Evolutionary conservation across 495 filamentous ascomycete species (phyloP).

Genomic region (Pyronema omphalodes): DNA sequence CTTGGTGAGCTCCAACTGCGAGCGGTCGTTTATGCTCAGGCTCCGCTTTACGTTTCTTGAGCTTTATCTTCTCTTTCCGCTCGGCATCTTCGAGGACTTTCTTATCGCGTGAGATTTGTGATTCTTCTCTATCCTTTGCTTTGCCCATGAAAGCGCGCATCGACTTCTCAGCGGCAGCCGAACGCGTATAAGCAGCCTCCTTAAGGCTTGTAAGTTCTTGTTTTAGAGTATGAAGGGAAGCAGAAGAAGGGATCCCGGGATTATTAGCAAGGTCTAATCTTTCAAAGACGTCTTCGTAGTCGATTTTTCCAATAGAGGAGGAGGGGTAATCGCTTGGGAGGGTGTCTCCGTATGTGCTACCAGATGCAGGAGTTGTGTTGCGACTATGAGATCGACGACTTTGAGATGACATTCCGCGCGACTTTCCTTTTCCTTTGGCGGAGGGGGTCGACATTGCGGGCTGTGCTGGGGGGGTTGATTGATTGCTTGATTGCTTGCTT

Average conservation of each 20-base stretch:
- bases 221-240: conserved; percentile 48
- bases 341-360: conserved; percentile 31
- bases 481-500: no score
- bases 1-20: conserved; percentile 42
- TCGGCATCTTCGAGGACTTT: conserved; percentile 3
- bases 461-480: no score
- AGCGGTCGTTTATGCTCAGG: conserved; percentile 39
- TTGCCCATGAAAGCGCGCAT: conserved; percentile 8
- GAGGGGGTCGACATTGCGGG: conserved; percentile 25
- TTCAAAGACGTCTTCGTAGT: conserved; percentile 59
- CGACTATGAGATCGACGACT: conserved; percentile 59
- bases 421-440: conserved; percentile 54
- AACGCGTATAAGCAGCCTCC: conserved; percentile 10
- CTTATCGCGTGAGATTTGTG: background rate
- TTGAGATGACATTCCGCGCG: conserved; percentile 24
- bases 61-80: conserved; percentile 32
- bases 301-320: conserved; percentile 34
- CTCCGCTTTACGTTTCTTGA: conserved; percentile 31
- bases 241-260: conserved; percentile 53
- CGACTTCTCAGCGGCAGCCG: conserved; percentile 6
- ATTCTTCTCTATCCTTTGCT: background rate
- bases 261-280: conserved; percentile 35
- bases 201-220: conserved; percentile 33
- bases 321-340: conserved; percentile 31
- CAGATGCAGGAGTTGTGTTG: conserved; percentile 66